These are phyloP conservation scores for Zarea fungicola DNA, from an alignment of 2,329 filamentous ascomycete genomes.

Conservation along the genomic window DNA sequence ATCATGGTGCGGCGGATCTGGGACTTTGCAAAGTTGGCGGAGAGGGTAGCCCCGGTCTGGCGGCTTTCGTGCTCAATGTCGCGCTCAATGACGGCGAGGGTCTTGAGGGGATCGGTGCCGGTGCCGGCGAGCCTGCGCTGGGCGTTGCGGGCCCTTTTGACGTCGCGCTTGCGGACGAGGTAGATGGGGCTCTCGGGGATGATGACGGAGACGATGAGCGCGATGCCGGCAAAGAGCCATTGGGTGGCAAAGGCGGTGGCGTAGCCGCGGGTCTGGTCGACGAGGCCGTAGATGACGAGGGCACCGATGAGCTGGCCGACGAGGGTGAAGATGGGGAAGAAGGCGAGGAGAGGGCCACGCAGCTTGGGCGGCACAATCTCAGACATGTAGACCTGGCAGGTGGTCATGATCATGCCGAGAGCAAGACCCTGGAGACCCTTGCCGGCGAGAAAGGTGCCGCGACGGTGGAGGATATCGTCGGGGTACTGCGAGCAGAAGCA, in stretches of 20 bases:
- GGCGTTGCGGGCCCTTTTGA: constrained; percentile 36
- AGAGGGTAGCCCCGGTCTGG: constrained; percentile 29
- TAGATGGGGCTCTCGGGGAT: constrained; percentile 49
- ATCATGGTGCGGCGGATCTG: constrained; percentile 39
- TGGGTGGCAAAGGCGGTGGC: constrained; percentile 37
- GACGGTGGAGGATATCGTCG: constrained; percentile 21
- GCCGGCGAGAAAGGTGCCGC: constrained; percentile 37
- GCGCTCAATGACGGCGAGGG: constrained; percentile 39
- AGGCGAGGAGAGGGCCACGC: constrained; percentile 41
- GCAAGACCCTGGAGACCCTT: constrained; percentile 41
- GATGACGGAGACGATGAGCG: constrained; percentile 36
- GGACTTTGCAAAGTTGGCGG: constrained; percentile 38
- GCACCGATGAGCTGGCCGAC: constrained; percentile 43
- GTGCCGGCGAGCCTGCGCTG: constrained; percentile 44
- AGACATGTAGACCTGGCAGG: constrained; percentile 43
- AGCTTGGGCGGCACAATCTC: constrained; percentile 43
- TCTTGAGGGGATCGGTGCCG: constrained; percentile 32
- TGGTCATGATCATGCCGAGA: constrained; percentile 39
- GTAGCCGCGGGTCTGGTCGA: constrained; percentile 30
- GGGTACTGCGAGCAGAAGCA: constrained; percentile 21
- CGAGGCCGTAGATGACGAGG: constrained; percentile 32
- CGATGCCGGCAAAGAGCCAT: constrained; percentile 38
- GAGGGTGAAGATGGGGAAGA: constrained; percentile 45
- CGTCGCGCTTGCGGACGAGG: constrained; percentile 36
- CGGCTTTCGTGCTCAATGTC: constrained; percentile 39